These are phyloP conservation scores for Saccharomycopsis capsularis DNA, from an alignment of 805 yeast genomes.

Conservation along the genomic window DNA sequence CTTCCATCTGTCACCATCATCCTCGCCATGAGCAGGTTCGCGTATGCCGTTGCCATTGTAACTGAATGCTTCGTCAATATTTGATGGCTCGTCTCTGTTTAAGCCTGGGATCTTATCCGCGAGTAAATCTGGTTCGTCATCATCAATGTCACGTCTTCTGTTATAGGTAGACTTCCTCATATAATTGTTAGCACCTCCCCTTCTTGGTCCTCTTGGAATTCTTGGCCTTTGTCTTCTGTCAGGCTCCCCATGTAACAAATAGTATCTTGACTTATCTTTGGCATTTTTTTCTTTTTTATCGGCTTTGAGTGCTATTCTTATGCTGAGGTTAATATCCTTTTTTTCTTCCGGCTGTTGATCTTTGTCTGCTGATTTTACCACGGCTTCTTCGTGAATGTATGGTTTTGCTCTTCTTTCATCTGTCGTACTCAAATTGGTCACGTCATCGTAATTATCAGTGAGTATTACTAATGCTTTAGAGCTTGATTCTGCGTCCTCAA, in stretches of 20 bases:
- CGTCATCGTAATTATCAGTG: constrained; percentile 26
- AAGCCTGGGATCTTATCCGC: constrained; percentile 30
- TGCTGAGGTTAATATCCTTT: constrained; percentile 31
- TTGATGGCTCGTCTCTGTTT: constrained; percentile 18
- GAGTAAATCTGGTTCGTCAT: constrained; percentile 33
- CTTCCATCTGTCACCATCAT: constrained; percentile 16
- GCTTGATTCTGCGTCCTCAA: constrained; percentile 30
- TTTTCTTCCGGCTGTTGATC: constrained; percentile 32
- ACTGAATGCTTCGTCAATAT: constrained; percentile 9
- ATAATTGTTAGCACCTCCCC: background rate
- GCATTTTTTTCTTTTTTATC: constrained; percentile 57
- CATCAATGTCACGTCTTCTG: constrained; percentile 16
- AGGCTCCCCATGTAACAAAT: constrained; percentile 67
- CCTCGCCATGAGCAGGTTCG: constrained; percentile 4
- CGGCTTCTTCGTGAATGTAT: constrained; percentile 22
- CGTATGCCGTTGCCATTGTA: background rate
- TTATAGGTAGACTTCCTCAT: constrained; percentile 5
- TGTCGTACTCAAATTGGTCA: constrained; percentile 11
- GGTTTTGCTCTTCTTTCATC: constrained; percentile 25
- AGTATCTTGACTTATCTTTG: constrained; percentile 52
- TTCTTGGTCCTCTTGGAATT: constrained; percentile 9
- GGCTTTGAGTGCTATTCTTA: constrained; percentile 44
- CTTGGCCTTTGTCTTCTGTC: constrained; percentile 29
- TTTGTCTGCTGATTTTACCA: constrained; percentile 22
- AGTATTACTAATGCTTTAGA: constrained; percentile 32